These are phyloP conservation scores for Candida namnaoensis DNA, from an alignment of 805 yeast species.

Conservation along the genomic window DNA sequence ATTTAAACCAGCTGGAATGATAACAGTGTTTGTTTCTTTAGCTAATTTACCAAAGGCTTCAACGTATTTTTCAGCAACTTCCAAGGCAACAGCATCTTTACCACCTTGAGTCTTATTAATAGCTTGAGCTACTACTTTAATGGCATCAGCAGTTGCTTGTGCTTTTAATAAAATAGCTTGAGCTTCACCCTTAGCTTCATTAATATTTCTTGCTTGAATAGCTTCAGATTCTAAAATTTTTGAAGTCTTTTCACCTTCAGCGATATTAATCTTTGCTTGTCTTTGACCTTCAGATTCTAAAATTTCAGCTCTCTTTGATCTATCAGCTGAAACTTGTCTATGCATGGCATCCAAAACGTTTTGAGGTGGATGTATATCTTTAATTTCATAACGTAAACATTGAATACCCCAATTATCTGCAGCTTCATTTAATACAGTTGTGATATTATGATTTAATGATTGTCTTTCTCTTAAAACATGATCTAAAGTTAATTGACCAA, in stretches of 20 bases:
- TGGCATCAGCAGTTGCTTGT: slow-evolving; percentile 67
- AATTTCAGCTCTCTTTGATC: slow-evolving; percentile 82
- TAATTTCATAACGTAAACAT: slow-evolving; percentile 77
- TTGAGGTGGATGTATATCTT: slow-evolving; percentile 82
- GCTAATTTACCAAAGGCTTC: slow-evolving; percentile 78
- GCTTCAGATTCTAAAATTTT: slow-evolving; percentile 75
- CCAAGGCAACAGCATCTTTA: slow-evolving; percentile 65
- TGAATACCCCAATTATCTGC: slow-evolving; percentile 80
- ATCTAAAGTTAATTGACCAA: slow-evolving; percentile 76
- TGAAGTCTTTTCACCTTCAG: slow-evolving; percentile 73
- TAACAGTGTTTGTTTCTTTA: slow-evolving; percentile 70
- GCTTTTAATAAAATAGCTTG: slow-evolving; percentile 59
- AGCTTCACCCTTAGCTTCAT: slow-evolving; percentile 67
- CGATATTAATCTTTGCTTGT: slow-evolving; percentile 71
- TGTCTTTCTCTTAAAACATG: slow-evolving; percentile 74
- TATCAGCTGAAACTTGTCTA: slow-evolving; percentile 80
- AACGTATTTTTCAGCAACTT: slow-evolving; percentile 77
- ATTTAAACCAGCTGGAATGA: slow-evolving; percentile 68
- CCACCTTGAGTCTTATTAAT: slow-evolving; percentile 65
- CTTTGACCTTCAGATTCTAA: slow-evolving; percentile 80
- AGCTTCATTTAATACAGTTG: slow-evolving; percentile 75
- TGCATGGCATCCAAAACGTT: slow-evolving; percentile 88
- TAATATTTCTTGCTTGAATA: slow-evolving; percentile 47
- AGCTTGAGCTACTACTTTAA: slow-evolving; percentile 55
- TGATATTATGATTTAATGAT: slow-evolving; percentile 61